These are phyloP conservation scores for Fusarium sp. DNA, from an alignment of 2,329 filamentous ascomycete species.

Conservation along the genomic window DNA sequence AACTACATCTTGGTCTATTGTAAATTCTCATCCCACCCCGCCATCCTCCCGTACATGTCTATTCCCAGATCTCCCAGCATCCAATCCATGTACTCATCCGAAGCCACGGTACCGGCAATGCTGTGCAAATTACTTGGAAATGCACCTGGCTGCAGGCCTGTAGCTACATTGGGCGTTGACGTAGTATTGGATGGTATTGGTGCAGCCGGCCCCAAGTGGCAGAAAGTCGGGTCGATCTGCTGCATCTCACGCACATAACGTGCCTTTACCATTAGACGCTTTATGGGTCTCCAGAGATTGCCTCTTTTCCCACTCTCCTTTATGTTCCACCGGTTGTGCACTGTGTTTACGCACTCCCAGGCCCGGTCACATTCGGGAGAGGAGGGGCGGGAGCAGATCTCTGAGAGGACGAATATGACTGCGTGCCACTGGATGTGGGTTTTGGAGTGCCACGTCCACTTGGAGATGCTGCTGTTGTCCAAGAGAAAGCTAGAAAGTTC, in stretches of 20 bases:
- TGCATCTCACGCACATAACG: constrained; percentile 4
- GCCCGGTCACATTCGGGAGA: not conserved
- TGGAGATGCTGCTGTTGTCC: not conserved
- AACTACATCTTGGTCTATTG: not conserved
- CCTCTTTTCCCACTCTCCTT: not conserved
- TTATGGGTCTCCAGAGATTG: not conserved
- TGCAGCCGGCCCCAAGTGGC: not conserved
- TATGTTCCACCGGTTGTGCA: not conserved
- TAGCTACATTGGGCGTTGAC: fast-evolving
- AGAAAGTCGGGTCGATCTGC: not conserved
- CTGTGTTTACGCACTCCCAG: not conserved
- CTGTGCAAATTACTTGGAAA: fast-evolving
- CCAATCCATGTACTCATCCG: constrained; percentile 1
- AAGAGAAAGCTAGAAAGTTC: not conserved
- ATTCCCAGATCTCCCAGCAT: not conserved
- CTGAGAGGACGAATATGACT: not conserved
- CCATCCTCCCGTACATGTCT: not conserved
- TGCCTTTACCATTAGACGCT: not conserved
- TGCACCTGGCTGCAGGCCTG: not conserved
- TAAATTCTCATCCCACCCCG: not conserved
- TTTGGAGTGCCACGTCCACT: constrained; percentile 15
- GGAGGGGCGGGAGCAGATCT: not conserved
- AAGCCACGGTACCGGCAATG: fast-evolving
- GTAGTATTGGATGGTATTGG: not conserved
- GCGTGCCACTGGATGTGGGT: constrained; percentile 9